Base-by-base conservation (phyloP, 202 grass and related monocot genomes). In the Thinopyrum obtusiflorum region DNA sequence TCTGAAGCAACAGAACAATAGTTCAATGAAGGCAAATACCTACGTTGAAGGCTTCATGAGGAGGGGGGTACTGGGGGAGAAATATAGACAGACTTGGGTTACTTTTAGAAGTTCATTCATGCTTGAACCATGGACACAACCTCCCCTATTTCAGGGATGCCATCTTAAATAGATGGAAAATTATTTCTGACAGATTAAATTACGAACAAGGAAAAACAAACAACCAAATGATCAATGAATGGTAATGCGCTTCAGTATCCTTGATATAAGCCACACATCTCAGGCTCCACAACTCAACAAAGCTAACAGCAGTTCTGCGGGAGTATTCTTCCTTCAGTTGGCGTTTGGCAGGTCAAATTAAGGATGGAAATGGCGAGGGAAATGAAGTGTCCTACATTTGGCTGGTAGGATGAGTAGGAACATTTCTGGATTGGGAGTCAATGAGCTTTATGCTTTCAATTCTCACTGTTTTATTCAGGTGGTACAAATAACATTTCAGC, bases 381-480 rank as follows among this genome's bases (percentile, higher is more conserved):
- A 66, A 73, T 47, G 12, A 47, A 29, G 59, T 65, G 36, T 11
- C 15, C 26, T 66, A 66, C 28, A 23, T 46, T 65, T 80, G 24
- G 25, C 46, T 66, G 25, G 61, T 66, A 40, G 25, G 25, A 49
- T 27, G 24, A 66, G 63, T 28, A 10, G 13, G 59, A 7, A 39
- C 17, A 24, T 65, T 46, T 65, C 40, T 39, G 61, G 61, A 80
- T 7, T 7, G 24, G 9, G 15, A 40, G 17, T 7, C 25, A 11
- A 61, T 65, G 60, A 80, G 36, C 9, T 17, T 49, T 49, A 46
- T 78, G 59, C 59, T 79, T 63, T 28, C 57, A 29, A 11, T 29
- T 46, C 35, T 80, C 11, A 31, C 77, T 74, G 39, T 80, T 80
- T 9, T 80, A 80, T 47, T 65, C 24, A 65, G 60, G 36, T 44